Conservation (phyloP, 2,329 filamentous ascomycete species). For the Parascedosporium putredinis region DNA sequence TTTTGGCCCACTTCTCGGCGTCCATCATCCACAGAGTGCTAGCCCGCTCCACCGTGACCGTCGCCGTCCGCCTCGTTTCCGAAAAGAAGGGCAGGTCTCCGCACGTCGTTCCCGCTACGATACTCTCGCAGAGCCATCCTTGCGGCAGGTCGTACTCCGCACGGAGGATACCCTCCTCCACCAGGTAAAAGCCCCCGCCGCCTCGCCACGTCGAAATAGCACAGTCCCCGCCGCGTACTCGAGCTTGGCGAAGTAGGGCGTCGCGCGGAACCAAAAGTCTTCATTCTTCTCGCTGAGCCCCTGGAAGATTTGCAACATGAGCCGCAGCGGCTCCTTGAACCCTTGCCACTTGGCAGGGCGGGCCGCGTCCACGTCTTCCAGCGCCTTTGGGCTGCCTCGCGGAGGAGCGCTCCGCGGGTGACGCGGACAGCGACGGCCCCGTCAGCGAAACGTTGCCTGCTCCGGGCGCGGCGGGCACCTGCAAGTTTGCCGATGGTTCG, state of each 20-base stretch:
- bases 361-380: conserved; percentile 54
- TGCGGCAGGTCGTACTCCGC: conserved; percentile 89
- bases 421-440: conserved; percentile 11
- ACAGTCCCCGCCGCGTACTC: conserved; percentile 59
- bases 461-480: conserved; percentile 30
- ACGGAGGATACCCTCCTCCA: conserved; percentile 80
- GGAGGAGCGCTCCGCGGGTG: conserved; percentile 72
- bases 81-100: conserved; percentile 95
- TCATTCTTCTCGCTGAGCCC: conserved; percentile 77
- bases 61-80: conserved; percentile 78
- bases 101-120: conserved; percentile 88
- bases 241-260: conserved; percentile 62
- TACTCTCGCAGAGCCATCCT: conserved; percentile 79
- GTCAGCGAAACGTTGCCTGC: conserved; percentile 11
- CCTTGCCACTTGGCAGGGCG: conserved; percentile 63
- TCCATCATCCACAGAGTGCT: conserved; percentile 77
- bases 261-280: conserved; percentile 86
- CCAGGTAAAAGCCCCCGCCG: conserved; percentile 76
- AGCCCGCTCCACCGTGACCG: conserved; percentile 71
- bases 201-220: conserved; percentile 68
- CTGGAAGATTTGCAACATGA: conserved; percentile 93
- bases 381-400: conserved; percentile 64
- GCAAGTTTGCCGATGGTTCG: conserved; percentile 31
- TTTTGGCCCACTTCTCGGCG: conserved; percentile 54
- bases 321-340: conserved; percentile 80